These are phyloP conservation scores for Coemansia erecta DNA, from an alignment of 192 early-diverging fungal genomes.

Conservation along the genomic window DNA sequence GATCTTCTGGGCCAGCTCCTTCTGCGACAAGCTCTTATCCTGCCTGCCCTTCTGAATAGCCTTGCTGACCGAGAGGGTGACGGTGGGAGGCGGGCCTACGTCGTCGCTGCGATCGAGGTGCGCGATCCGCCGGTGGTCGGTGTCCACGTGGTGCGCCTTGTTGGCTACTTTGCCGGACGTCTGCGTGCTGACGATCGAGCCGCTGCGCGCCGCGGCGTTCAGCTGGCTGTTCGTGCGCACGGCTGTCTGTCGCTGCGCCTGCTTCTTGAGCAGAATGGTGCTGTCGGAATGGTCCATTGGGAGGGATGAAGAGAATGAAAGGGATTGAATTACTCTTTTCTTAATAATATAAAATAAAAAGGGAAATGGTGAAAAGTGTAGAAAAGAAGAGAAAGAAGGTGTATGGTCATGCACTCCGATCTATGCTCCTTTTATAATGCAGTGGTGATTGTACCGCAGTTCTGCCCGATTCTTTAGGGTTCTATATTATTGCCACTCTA, in stretches of 20 bases:
- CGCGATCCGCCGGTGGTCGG: constrained; percentile 75
- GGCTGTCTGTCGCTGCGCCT: not conserved
- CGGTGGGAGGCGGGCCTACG: constrained; percentile 65
- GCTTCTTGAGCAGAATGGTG: constrained; percentile 18
- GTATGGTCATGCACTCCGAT: too few relatives aligned
- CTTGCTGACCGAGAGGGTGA: constrained; percentile 71
- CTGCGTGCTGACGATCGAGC: constrained; percentile 16
- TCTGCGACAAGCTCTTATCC: constrained; percentile 78
- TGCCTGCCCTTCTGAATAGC: constrained; percentile 80
- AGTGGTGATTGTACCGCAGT: too few relatives aligned
- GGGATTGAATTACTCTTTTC: too few relatives aligned
- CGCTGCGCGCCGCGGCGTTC: constrained; percentile 19
- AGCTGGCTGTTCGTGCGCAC: constrained; percentile 7
- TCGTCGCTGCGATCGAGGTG: constrained; percentile 88
- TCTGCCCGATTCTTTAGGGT: too few relatives aligned
- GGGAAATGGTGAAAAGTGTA: too few relatives aligned
- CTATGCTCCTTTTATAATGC: too few relatives aligned
- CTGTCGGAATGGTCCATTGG: constrained; percentile 8
- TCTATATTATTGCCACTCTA: too few relatives aligned
- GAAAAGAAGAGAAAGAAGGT: too few relatives aligned
- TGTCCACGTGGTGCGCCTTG: constrained; percentile 56
- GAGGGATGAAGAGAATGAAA: too few relatives aligned
- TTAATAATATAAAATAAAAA: too few relatives aligned
- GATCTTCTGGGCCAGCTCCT: constrained; percentile 83
- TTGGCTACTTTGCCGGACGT: constrained; percentile 43